Evolutionary conservation across 768 basidiomycete genomes (phyloP).

Genomic region (Russula sp.): DNA sequence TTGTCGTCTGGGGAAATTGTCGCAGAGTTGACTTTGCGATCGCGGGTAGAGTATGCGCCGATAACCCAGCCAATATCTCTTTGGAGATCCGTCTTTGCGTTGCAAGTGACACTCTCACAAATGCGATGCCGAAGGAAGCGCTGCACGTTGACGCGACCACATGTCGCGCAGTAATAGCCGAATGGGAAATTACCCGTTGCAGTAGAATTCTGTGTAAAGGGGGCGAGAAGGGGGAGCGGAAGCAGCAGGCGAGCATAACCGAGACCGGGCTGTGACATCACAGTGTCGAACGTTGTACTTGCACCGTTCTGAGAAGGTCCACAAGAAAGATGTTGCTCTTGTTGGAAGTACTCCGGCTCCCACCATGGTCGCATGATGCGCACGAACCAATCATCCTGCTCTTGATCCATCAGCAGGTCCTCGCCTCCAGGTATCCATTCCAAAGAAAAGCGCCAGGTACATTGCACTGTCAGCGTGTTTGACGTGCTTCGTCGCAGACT

Average conservation of each 20-base stretch:
- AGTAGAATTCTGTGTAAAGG: constrained; percentile 18
- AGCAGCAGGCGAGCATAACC: constrained; percentile 4
- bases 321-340: not conserved
- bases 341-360: constrained; percentile 4
- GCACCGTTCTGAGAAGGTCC: not conserved
- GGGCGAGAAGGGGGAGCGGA: constrained; percentile 22
- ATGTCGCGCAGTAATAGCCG: constrained; percentile 17
- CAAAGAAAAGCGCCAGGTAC: constrained; percentile 16
- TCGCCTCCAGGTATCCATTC: constrained; percentile 23
- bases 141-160: constrained; percentile 22
- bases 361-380: constrained; percentile 19
- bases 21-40: constrained; percentile 13
- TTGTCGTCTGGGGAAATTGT: constrained; percentile 16
- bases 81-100: not conserved
- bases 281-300: not conserved
- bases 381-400: constrained; percentile 7
- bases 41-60: constrained; percentile 7
- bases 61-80: constrained; percentile 17
- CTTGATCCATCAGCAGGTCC: constrained; percentile 15
- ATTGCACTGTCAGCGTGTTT: not conserved
- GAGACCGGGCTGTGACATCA: not conserved
- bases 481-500: not conserved
- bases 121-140: constrained; percentile 20
- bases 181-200: constrained; percentile 16
- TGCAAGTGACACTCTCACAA: constrained; percentile 9